Evolutionary conservation across 176 grass and related monocot genomes (phyloP), one percentile per base, ranked within the genome.

Genomic region (Eremochloa ophiuroides): DNA sequence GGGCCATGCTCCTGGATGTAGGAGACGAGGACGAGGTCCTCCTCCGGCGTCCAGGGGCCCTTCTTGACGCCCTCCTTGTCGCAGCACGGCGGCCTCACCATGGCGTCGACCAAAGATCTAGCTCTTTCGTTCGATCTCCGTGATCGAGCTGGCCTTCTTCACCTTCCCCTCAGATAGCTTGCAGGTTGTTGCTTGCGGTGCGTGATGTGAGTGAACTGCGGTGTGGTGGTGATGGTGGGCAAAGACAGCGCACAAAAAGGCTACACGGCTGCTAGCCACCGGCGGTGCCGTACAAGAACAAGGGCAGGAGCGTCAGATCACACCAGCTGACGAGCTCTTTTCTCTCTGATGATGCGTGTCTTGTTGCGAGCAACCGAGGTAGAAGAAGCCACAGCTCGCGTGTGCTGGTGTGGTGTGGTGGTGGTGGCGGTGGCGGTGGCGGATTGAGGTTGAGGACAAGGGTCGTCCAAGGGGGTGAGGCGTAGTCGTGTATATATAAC

Each of bases 31-130:
- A 91, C 82, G 76, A 94, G 91, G 75, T 97, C 94, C 85, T 97
- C 94, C 89, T 97, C 91, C 50, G 91, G 91, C 65, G 94, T 94
- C 94, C 94, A 97, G 0, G 94, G 94, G 0, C 94, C 94, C 88
- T 97, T 97, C 89, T 94, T 97, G 18, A 97, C 87, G 63, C 94
- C 91, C 63, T 84, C 80, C 80, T 91, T 92, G 81, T 97, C 88
- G 85, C 94, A 97, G 85, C 91, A 97, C 82, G 94, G 92, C 42
- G 92, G 87, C 75, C 94, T 97, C 83, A 82, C 92, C 94, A 97
- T 97, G 28, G 38, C n/a, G n/a, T n/a, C n/a, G n/a, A n/a, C n/a
- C n/a, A n/a, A n/a, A n/a, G n/a, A n/a, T n/a, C n/a, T n/a, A n/a
- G n/a, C n/a, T 11, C 63, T 35, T 18, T 22, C 62, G 50, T 8